Base-by-base conservation (phyloP, 164 flowering plant genomes). In the Houttuynia cordata region DNA sequence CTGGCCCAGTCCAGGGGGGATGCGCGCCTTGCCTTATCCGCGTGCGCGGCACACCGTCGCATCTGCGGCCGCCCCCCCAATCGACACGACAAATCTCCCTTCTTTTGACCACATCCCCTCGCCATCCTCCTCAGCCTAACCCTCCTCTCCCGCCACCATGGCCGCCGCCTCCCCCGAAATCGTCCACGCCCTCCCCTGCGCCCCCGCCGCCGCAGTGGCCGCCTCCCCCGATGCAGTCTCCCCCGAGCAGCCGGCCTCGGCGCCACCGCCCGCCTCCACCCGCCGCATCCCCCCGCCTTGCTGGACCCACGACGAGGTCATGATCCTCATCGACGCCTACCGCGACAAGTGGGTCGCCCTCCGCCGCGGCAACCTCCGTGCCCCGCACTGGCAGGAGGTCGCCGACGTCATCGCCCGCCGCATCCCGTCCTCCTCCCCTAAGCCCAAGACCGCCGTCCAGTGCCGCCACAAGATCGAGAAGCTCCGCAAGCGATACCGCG, bases 391-490 rank as follows among this genome's bases (percentile, higher is more conserved):
- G 97, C 80, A 87, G 30, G 77, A 76, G 23, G 92, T 90, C 12
- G 85, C 95, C 37, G 75, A 73, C 41, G 62, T 80, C 24, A 87
- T 87, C 19, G 34, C 66, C 45, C 58, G 50, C 41, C 74, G 73
- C 23, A 84, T 81, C 71, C 64, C 71, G 18, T 62, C 56, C 25
- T 34, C 68, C 13, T 34, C 74, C 10, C 74, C 78, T 5, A 42
- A 42, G 49, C 50, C 83, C 30, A 90, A 90, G 63, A 75, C 97
- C n/a, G 71, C 97, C 56, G 79, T 82, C 15, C 92, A 90, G 79
- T 90, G 97, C 76, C 88, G 97, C 24, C 95, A 90, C 71, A 90
- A 90, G 81, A 79, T 90, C 69, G 97, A 90, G 79, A 90, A 90
- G 77, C 86, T 90, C 56, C 77, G 97, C 18, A 81, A 84, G 61